Conservation (phyloP, 352 stramenopile species). For the Salisapilia sapeloensis region DNA sequence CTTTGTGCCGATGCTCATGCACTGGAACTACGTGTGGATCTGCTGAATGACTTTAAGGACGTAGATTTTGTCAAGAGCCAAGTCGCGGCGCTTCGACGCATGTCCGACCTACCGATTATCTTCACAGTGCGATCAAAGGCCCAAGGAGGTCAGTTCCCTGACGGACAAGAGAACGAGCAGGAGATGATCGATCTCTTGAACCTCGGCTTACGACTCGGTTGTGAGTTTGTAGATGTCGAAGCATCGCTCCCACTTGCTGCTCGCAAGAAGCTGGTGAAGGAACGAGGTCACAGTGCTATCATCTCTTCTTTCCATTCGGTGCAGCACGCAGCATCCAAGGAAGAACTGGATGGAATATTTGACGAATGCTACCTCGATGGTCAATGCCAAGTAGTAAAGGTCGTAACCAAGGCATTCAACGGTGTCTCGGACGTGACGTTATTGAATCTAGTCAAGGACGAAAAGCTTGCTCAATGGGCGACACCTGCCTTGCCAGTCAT, state of each 20-base stretch:
- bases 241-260: slow-evolving; percentile 69
- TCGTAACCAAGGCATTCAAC: slow-evolving; percentile 75
- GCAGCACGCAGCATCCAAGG: slow-evolving; percentile 20
- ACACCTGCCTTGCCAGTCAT: slow-evolving; percentile 91
- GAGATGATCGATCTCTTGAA: slow-evolving; percentile 80
- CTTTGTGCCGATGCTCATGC: slow-evolving; percentile 83
- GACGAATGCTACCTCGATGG: slow-evolving; percentile 47
- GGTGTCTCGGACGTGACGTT: slow-evolving; percentile 79
- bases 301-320: slow-evolving; percentile 66
- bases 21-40: slow-evolving; percentile 92
- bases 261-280: slow-evolving; percentile 23
- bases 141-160: slow-evolving; percentile 90
- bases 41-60: slow-evolving; percentile 53
- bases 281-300: slow-evolving; percentile 27
- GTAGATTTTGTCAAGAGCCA: slow-evolving; percentile 45
- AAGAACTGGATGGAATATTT: slow-evolving; percentile 34
- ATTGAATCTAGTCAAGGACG: slow-evolving; percentile 41
- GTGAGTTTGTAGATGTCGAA: slow-evolving; percentile 95
- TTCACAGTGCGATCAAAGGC: slow-evolving; percentile 90
- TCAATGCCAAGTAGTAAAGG: slow-evolving; percentile 81
- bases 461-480: slow-evolving; percentile 10
- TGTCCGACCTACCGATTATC: slow-evolving; percentile 89
- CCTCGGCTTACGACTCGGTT: slow-evolving; percentile 84
- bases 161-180: slow-evolving; percentile 69
- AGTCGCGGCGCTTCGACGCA: slow-evolving; percentile 56